phyloP scores from a whole-genome alignment of 2,329 filamentous ascomycete species.

The Verticillium zaregamsianum region DNA sequence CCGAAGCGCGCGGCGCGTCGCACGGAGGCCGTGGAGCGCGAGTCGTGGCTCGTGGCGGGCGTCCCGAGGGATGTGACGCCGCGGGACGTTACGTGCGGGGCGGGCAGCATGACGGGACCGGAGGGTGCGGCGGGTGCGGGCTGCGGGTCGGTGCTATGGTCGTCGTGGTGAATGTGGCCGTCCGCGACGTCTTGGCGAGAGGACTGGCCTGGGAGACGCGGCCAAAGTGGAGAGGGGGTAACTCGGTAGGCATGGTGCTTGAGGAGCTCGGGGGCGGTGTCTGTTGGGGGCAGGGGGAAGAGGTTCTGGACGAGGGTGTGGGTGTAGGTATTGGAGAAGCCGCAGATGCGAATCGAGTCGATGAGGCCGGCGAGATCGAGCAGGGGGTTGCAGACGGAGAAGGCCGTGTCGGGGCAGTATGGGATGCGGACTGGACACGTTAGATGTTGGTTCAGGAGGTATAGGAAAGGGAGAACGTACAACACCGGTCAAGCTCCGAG shows the following conservation, averaged over 20 bases:
- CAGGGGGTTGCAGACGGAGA: constrained; percentile 26
- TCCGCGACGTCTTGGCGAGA: constrained; percentile 7
- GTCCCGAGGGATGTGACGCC: not conserved
- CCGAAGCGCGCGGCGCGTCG: not conserved
- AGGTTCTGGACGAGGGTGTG: constrained; percentile 20
- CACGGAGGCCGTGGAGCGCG: not conserved
- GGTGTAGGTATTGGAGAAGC: constrained; percentile 28
- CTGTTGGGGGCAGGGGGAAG: constrained; percentile 14
- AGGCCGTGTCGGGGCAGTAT: constrained; percentile 26
- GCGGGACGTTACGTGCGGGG: not conserved
- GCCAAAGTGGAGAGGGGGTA: constrained; percentile 8
- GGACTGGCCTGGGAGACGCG: constrained; percentile 7
- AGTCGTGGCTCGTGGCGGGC: not conserved
- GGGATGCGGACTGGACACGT: constrained; percentile 2
- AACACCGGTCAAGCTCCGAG: not conserved
- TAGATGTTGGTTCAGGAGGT: not conserved
- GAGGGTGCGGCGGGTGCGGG: not conserved
- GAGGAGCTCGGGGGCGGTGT: not conserved
- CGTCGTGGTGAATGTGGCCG: constrained; percentile 5
- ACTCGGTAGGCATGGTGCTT: constrained; percentile 9
- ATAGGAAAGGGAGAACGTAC: not conserved
- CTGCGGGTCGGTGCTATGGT: not conserved
- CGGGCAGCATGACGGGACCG: not conserved
- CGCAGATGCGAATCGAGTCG: constrained; percentile 28
- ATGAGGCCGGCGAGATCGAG: constrained; percentile 23